Conservation (phyloP, 805 yeast genomes). For the Nakazawaea anatomiae region DNA sequence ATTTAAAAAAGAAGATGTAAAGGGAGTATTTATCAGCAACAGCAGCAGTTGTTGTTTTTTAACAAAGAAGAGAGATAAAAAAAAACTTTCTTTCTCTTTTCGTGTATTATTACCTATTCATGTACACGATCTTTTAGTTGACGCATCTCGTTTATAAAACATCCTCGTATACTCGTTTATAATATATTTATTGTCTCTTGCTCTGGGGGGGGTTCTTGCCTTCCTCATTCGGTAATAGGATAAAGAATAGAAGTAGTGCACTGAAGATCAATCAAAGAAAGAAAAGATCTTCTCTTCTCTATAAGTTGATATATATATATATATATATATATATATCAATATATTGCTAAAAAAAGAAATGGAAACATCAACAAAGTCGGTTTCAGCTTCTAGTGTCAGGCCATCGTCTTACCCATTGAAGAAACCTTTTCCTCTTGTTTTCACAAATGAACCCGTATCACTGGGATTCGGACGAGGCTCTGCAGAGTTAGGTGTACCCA, state of each 20-base stretch:
- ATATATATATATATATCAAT: too few relatives aligned
- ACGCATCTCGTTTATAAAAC: not conserved
- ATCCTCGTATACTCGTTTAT: not conserved
- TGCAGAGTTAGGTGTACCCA: slow-evolving; percentile 87
- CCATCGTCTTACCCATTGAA: slow-evolving; percentile 20
- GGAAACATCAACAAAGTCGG: not conserved
- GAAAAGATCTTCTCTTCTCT: too few relatives aligned
- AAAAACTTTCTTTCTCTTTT: too few relatives aligned
- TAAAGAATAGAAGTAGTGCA: too few relatives aligned
- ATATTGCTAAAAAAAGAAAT: not conserved
- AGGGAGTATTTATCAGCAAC: too few relatives aligned
- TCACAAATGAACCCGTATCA: slow-evolving; percentile 41
- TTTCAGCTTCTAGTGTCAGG: slow-evolving; percentile 7
- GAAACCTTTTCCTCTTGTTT: slow-evolving; percentile 44
- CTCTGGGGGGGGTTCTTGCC: not conserved
- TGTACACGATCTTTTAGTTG: not conserved
- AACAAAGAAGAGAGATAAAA: not conserved
- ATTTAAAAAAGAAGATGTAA: too few relatives aligned
- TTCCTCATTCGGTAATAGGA: not conserved
- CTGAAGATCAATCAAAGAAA: too few relatives aligned
- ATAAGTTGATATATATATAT: too few relatives aligned
- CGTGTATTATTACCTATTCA: not conserved
- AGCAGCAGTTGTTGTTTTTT: too few relatives aligned
- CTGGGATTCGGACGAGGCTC: slow-evolving; percentile 97
- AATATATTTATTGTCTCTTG: not conserved